These are phyloP conservation scores for Schoenoplectus triqueter DNA, from an alignment of 202 grass and related monocot species.

Conservation along the genomic window DNA sequence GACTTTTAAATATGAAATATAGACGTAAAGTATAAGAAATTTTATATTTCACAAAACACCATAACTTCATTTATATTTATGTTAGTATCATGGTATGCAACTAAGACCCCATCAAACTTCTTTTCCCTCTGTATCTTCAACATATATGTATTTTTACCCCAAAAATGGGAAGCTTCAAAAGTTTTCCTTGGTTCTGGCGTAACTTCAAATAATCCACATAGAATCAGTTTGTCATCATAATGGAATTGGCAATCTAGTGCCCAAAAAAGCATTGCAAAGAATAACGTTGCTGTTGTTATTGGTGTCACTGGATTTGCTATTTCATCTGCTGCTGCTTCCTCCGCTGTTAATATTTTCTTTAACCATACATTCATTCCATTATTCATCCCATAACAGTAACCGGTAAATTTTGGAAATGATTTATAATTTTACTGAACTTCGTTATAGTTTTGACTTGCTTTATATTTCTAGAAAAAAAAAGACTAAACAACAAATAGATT, in stretches of 20 bases:
- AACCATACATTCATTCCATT: constrained; percentile 22
- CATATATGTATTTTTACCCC: neutral
- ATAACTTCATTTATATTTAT: no score
- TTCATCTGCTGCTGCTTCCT: constrained; percentile 27
- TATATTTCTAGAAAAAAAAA: constrained; percentile 10
- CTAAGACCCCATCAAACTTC: neutral
- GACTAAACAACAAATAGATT: neutral
- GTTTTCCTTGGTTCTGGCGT: neutral
- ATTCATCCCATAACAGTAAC: neutral
- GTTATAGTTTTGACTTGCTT: neutral
- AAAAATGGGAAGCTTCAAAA: neutral
- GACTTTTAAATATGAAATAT: no score
- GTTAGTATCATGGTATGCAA: no score
- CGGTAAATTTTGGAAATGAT: neutral
- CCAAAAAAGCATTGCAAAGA: constrained; percentile 22
- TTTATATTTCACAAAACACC: no score
- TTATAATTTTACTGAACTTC: neutral
- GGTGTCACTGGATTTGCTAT: constrained; percentile 29
- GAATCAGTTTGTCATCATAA: neutral
- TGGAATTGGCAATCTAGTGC: neutral
- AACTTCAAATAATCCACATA: neutral
- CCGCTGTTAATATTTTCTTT: constrained; percentile 29
- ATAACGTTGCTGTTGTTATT: constrained; percentile 17
- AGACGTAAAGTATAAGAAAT: no score
- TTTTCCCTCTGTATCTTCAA: neutral